These are phyloP conservation scores for Vanilla planifolia DNA, from an alignment of 106 monocot species.

Conservation along the genomic window DNA sequence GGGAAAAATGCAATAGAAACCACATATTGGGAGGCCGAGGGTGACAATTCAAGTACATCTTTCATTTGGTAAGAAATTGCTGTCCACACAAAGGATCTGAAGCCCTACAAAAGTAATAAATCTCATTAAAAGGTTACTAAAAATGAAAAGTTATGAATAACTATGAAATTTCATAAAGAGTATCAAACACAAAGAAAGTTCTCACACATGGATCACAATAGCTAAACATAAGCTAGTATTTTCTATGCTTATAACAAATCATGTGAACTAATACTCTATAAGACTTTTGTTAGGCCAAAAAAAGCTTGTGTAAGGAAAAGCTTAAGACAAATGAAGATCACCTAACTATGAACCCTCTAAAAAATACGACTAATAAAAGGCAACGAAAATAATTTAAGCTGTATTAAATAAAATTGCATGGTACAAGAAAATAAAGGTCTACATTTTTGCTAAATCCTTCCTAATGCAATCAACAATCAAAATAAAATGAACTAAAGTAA, in stretches of 20 bases:
- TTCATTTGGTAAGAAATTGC: conserved; percentile 85
- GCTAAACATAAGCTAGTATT: neutral
- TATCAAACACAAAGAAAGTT: neutral
- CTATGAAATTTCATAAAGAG: neutral
- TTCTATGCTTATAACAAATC: neutral
- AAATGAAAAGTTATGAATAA: neutral
- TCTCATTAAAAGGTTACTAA: neutral
- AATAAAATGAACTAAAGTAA: neutral
- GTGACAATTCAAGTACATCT: conserved; percentile 70
- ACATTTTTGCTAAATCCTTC: neutral
- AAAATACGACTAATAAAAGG: neutral
- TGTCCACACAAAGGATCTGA: conserved; percentile 87
- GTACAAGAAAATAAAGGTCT: no score
- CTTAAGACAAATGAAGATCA: neutral
- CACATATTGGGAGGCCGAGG: conserved; percentile 62
- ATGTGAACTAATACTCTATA: neutral
- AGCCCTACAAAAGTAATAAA: conserved; percentile 42
- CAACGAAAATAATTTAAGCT: neutral
- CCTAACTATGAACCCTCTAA: neutral
- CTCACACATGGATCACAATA: neutral
- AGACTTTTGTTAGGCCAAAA: neutral
- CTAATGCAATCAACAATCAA: neutral
- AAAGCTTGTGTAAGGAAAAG: neutral
- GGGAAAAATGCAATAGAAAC: conserved; percentile 56
- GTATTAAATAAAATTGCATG: neutral